Conservation (phyloP, 352 stramenopile genomes). For the Globisporangium perplexum region DNA sequence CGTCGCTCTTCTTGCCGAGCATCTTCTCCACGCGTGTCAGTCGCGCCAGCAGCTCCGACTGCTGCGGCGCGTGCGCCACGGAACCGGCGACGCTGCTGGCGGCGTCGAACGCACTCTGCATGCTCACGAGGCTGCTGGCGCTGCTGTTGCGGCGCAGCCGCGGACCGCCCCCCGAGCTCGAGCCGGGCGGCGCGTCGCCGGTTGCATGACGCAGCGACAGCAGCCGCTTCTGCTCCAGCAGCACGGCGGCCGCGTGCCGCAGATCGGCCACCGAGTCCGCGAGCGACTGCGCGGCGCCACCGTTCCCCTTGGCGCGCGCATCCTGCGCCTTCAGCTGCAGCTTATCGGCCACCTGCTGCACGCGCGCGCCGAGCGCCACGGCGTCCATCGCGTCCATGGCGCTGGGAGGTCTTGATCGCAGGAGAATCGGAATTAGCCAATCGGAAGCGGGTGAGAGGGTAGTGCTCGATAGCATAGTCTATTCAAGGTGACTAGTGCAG, state of each 20-base stretch:
- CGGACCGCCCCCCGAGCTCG: constrained; percentile 7
- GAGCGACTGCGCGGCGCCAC: constrained; percentile 35
- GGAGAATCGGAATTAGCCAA: not conserved
- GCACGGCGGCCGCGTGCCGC: constrained; percentile 39
- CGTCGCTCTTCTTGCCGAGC: constrained; percentile 68
- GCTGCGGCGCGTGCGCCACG: constrained; percentile 4
- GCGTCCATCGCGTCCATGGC: constrained; percentile 22
- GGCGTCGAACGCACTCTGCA: constrained; percentile 14
- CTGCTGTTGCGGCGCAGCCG: constrained; percentile 14
- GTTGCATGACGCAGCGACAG: constrained; percentile 15
- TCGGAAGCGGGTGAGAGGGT: not conserved
- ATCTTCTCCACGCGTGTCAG: constrained; percentile 45
- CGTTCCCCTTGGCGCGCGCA: constrained; percentile 55
- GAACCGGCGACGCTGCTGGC: constrained; percentile 13
- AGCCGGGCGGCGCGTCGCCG: constrained; percentile 21
- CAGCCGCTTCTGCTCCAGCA: constrained; percentile 52
- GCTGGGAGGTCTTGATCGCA: not conserved
- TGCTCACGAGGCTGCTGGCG: constrained; percentile 13
- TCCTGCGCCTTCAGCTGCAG: constrained; percentile 62
- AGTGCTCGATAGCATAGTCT: too few relatives aligned
- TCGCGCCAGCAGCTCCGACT: constrained; percentile 27
- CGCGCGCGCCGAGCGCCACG: constrained; percentile 49
- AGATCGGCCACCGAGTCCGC: constrained; percentile 46
- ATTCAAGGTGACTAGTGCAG: too few relatives aligned
- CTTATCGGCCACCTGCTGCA: constrained; percentile 75